Conservation (phyloP, 2,329 filamentous ascomycete genomes). For the Mollisiaceae sp. region DNA sequence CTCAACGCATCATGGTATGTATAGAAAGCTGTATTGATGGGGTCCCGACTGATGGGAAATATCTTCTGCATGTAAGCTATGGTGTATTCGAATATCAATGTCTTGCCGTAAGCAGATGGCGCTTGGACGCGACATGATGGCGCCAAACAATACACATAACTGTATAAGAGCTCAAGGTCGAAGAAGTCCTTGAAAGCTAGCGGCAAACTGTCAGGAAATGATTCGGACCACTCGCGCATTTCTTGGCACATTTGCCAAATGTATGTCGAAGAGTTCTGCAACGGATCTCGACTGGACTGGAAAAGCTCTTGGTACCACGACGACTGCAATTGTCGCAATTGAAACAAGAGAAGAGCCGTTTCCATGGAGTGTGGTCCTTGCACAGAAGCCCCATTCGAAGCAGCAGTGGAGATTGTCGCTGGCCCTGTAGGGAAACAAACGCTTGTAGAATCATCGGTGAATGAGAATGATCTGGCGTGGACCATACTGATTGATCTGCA, state of each 20-base stretch:
- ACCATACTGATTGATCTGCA: slow-evolving; percentile 84
- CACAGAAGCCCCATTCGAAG: slow-evolving; percentile 39
- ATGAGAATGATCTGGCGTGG: slow-evolving; percentile 86
- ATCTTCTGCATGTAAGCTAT: slow-evolving; percentile 82
- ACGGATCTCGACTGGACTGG: slow-evolving; percentile 73
- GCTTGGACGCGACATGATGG: slow-evolving; percentile 76
- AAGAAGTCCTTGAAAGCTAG: slow-evolving; percentile 75
- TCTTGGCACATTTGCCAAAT: slow-evolving; percentile 77
- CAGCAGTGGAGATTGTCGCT: slow-evolving; percentile 27
- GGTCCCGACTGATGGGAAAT: slow-evolving; percentile 66
- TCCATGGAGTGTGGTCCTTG: slow-evolving; percentile 60
- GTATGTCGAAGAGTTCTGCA: slow-evolving; percentile 71
- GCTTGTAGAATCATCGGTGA: slow-evolving; percentile 85
- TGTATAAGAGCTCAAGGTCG: slow-evolving; percentile 87
- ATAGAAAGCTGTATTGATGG: slow-evolving; percentile 68
- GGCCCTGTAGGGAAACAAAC: slow-evolving; percentile 72
- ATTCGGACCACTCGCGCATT: slow-evolving; percentile 81
- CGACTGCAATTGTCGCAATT: slow-evolving; percentile 84
- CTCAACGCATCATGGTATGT: slow-evolving; percentile 89
- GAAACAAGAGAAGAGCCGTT: slow-evolving; percentile 78
- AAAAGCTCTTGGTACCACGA: slow-evolving; percentile 89
- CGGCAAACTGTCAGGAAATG: slow-evolving; percentile 70
- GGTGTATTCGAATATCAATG: slow-evolving; percentile 84
- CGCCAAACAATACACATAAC: slow-evolving; percentile 86
- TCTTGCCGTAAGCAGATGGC: slow-evolving; percentile 76